Evolutionary conservation across 352 stramenopile genomes (phyloP), one percentile per base, ranked within the genome.

Genomic region (Pythium aphanidermatum): DNA sequence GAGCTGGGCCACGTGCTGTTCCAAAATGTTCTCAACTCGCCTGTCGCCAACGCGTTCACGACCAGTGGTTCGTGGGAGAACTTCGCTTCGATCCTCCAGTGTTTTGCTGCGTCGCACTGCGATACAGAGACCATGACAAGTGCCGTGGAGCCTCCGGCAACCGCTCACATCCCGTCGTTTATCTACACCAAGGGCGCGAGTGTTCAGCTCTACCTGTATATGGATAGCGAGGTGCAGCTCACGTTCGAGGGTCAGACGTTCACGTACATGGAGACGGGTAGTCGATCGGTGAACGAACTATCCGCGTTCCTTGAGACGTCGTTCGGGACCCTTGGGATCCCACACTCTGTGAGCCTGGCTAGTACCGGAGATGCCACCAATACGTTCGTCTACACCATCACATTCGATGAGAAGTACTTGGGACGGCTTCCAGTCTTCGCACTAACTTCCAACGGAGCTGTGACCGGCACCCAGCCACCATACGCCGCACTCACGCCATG

Each of bases 111-210:
- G 0, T 14, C 12, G 0, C 0, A 4, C 16, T 63, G 54, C 26
- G 54, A 63, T 29, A 12, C 57, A 0, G 36, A 57, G 30, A 52
- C 30, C 24, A 56, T 63, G 46, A 25, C 31, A 27, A 42, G 29
- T 20, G 54, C 54, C 12, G 9, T 36, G 12, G 26, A 31, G 13
- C 40, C 54, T 7, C 54, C 54, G 1, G 54, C 54, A 6, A 63
- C 54, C 0, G 42, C 46, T 2, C 47, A 63, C 35, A 11, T 57
- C 1, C 54, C 54, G 7, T 37, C 54, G 4, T 44, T 20, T 14
- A 25, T 63, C 2, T 8, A 16, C 6, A 21, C 36, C 29, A 11
- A 19, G 0, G 9, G 30, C 0, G 41, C 35, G 0, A 5, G 4
- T 0, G 17, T 27, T 2, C 2, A 44, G 26, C 24, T 57, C 2